Base-by-base conservation (phyloP, 495 filamentous ascomycete species). In the Platismatia glauca region DNA sequence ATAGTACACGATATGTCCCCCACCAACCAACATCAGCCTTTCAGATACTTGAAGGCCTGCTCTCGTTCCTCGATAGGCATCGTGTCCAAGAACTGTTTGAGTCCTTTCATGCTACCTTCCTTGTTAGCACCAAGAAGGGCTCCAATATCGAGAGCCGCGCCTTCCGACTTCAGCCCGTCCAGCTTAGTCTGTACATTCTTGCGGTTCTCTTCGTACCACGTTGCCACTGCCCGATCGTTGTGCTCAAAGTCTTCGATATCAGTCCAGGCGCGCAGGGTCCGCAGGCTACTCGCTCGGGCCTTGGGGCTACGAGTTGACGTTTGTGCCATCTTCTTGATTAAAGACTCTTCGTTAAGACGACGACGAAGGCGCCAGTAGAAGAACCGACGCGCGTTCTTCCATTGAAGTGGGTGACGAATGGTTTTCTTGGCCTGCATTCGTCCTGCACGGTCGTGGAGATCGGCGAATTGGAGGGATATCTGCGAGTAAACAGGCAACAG, bases 281-380 rank as follows among this genome's bases (percentile, higher is more conserved):
- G 77, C 11, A 95, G 79, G 73, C 89, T 84, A 12, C 78, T 75
- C 31, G 79, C 76, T 35, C 89, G 85, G 9, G 77, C 69, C 56
- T 82, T 75, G 8, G 66, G 60, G 48, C 65, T 64, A 38, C 66
- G 62, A 39, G 65, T 67, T 60, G 64, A 72, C 58, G 68, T 67
- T 9, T 70, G 46, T 43, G 72, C 75, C 84, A 97, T 89, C 73
- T 89, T 87, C 77, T 90, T 93, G 73, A 97, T 81, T 71, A 97
- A 89, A 71, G 89, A 88, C 76, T 98, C 92, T 77, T 98, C 94
- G 76, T 95, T 96, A 69, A 98, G 81, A 77, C 95, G 84, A 73
- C 94, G 89, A 74, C 94, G 93, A 60, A 95, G 87, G 80, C 94
- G 92, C 94, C 94, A 98, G 86, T 97, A 98, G 85, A 98, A 97